Evolutionary conservation across 257 asterid species (phyloP), one percentile per base, ranked within the genome.

Genomic region (Fraxinus pennsylvanica): DNA sequence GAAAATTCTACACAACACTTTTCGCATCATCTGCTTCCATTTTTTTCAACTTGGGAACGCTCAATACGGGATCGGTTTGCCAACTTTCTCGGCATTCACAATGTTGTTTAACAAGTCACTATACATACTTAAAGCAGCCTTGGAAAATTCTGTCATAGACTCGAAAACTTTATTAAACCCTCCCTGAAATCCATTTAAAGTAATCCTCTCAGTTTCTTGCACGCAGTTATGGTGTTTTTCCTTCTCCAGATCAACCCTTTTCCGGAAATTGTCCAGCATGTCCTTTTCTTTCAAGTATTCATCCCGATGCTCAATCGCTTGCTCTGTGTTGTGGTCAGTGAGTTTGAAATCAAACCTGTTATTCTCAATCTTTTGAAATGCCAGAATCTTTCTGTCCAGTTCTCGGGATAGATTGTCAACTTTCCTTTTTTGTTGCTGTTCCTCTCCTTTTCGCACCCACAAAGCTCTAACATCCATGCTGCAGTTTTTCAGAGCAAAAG

Each of bases 361-460:
- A 47, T 80, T 86, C 85, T 92, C 98, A 27, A 86, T 80, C 79
- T 88, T 92, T 76, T 87, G 92, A 74, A 91, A 87, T 57, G 92
- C 87, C 74, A 76, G 63, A 36, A 59, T 81, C 87, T 84, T 95
- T 41, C 81, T 86, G 29, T 95, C 96, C 14, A 91, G 78, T 82
- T 93, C 99, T 85, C 90, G 88, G 2, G 99, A 89, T 70, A 95
- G 71, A 65, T 79, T 75, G 35, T 95, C 99, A 8, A 91, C 97
- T 86, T 85, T 95, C 83, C 89, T 81, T 86, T 91, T 95, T 54
- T 93, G 98, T 41, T 85, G 90, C 70, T 88, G 94, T 72, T 93
- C 99, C 82, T 83, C 91, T 74, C 97, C 99, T 76, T 95, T 96
- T 79, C 89, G 97, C 81, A 87, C 70, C 98, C 97, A 89, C 86